Percentiles rank a stretch among this genome's conserved stretches.
Evolutionary conservation across 805 yeast genomes (phyloP).

Genomic region (Suhomyces sp.): DNA sequence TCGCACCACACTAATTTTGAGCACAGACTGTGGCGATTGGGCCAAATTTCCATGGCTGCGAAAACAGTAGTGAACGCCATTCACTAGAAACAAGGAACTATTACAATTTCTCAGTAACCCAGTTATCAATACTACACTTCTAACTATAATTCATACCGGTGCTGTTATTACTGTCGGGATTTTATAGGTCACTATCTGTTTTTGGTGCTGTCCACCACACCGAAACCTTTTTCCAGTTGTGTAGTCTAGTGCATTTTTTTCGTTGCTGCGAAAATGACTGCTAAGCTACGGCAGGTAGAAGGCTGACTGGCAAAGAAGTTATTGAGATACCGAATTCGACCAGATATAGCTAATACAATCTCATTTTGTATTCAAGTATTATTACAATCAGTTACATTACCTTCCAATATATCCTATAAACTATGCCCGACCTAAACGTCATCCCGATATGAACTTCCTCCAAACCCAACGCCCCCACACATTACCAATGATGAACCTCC

Average conservation of each 20-base stretch:
- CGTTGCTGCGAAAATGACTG: not conserved
- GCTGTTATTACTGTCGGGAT: not conserved
- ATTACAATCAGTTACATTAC: not conserved
- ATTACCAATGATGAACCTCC: slow-evolving; percentile 16
- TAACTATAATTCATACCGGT: not conserved
- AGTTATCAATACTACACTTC: too few relatives aligned
- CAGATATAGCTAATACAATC: too few relatives aligned
- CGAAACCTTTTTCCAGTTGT: not conserved
- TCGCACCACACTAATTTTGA: not conserved
- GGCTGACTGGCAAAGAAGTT: too few relatives aligned
- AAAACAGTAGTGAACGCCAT: not conserved
- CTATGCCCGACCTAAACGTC: slow-evolving; percentile 8
- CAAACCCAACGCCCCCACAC: slow-evolving; percentile 18
- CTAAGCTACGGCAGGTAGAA: too few relatives aligned
- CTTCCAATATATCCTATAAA: not conserved
- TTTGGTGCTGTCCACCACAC: not conserved
- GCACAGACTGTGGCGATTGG: not conserved
- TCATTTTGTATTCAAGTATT: too few relatives aligned
- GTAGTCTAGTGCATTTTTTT: not conserved
- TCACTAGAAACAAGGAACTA: not conserved
- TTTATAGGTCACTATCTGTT: not conserved
- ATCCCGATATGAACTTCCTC: slow-evolving; percentile 12
- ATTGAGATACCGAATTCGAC: too few relatives aligned
- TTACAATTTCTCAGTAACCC: not conserved
- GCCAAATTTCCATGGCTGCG: not conserved